A percentile compares a stretch with the other conserved stretches of the same genome.
These are phyloP conservation scores for Mycena rosella DNA, from an alignment of 768 basidiomycete genomes.

Conservation along the genomic window DNA sequence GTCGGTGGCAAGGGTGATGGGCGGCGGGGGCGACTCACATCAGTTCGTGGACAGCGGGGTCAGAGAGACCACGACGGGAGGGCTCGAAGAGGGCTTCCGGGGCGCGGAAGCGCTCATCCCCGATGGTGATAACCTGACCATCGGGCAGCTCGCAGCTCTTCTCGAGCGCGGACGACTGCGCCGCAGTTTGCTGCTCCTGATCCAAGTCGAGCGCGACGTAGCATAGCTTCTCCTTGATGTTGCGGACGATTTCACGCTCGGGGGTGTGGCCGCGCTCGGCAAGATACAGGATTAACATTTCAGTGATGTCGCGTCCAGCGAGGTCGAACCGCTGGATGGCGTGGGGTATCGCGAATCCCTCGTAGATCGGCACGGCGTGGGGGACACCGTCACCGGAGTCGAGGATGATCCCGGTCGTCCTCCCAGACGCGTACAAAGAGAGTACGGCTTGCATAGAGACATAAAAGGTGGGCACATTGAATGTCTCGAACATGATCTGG, in stretches of 20 bases:
- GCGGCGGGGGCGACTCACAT: conserved; percentile 51
- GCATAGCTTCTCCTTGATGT: conserved; percentile 79
- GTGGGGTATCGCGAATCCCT: conserved; percentile 77
- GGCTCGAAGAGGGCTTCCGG: conserved; percentile 85
- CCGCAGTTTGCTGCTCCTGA: conserved; percentile 37
- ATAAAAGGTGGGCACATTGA: conserved; percentile 81
- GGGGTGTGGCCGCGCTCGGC: conserved; percentile 83
- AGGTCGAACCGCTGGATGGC: conserved; percentile 77
- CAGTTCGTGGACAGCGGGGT: conserved; percentile 65
- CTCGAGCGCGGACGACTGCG: conserved; percentile 38
- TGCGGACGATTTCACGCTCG: conserved; percentile 81
- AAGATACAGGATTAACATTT: conserved; percentile 70
- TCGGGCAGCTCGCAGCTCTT: conserved; percentile 54
- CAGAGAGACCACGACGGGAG: conserved; percentile 65
- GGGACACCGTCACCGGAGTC: conserved; percentile 83
- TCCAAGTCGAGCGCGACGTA: conserved; percentile 39
- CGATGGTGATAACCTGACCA: conserved; percentile 84
- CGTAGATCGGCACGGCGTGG: conserved; percentile 82
- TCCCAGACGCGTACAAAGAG: conserved; percentile 76
- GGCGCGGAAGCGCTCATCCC: conserved; percentile 80
- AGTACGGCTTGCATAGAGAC: conserved; percentile 80
- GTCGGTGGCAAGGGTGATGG: too few relatives aligned
- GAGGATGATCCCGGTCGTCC: conserved; percentile 80
- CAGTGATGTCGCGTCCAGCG: conserved; percentile 76
- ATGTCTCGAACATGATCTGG: conserved; percentile 85